Conservation (phyloP, 2,329 filamentous ascomycete species). For the Endothia cerciana region DNA sequence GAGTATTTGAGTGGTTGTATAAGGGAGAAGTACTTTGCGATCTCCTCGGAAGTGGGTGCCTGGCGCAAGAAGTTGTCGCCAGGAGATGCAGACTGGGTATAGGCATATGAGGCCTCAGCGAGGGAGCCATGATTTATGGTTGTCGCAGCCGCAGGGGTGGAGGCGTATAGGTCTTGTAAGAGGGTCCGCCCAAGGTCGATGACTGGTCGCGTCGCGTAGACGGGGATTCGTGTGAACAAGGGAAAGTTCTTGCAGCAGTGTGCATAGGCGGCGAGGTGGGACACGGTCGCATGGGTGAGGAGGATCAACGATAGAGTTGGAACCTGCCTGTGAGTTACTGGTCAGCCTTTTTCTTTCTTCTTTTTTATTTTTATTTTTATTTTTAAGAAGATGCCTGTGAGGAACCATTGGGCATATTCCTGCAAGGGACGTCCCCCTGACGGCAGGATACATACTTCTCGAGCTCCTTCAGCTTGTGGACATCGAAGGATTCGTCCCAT, state of each 20-base stretch:
- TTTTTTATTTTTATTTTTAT: no score
- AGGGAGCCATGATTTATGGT: conserved; percentile 76
- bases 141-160: conserved; percentile 83
- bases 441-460: conserved; percentile 69
- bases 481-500: conserved; percentile 92
- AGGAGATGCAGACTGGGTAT: conserved; percentile 53
- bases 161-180: conserved; percentile 89
- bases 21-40: conserved; percentile 86
- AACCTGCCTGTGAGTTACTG: conserved; percentile 66
- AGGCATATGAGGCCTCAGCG: conserved; percentile 63
- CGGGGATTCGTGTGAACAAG: conserved; percentile 85
- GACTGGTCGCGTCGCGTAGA: conserved; percentile 93
- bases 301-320: conserved; percentile 92
- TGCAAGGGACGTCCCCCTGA: not conserved
- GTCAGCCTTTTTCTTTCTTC: conserved; percentile 1
- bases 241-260: conserved; percentile 98
- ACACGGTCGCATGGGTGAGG: conserved; percentile 88
- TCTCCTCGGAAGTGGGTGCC: conserved; percentile 83
- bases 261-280: conserved; percentile 90
- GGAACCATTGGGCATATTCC: no score
- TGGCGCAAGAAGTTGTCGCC: conserved; percentile 62
- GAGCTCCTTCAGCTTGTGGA: conserved; percentile 79
- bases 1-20: conserved; percentile 96
- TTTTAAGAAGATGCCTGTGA: no score
- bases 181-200: conserved; percentile 91